Conservation (phyloP, 495 filamentous ascomycete genomes). For the Hypomontagnella submonticulosa region DNA sequence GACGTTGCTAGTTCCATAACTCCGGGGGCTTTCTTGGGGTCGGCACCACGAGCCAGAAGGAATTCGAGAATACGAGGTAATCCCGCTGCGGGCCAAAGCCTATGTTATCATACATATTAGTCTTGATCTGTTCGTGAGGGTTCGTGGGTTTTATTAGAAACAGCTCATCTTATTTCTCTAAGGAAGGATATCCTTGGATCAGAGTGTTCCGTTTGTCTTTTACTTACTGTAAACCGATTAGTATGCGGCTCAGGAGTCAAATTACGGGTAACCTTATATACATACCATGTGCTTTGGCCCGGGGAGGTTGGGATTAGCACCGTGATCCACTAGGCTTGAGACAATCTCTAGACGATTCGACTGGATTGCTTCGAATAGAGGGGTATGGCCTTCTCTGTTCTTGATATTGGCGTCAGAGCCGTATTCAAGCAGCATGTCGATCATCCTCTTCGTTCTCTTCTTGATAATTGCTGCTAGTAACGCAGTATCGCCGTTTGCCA, state of each 20-base stretch:
- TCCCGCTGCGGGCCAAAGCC: slow-evolving; percentile 58
- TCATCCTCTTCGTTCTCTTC: slow-evolving; percentile 52
- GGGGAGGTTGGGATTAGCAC: slow-evolving; percentile 62
- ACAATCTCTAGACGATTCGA: slow-evolving; percentile 56
- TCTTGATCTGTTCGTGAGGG: background rate
- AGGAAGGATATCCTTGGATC: no score
- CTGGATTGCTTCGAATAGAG: slow-evolving; percentile 59
- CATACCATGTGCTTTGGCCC: slow-evolving; percentile 60
- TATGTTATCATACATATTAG: slow-evolving; percentile 15
- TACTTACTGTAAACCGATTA: slow-evolving; percentile 18
- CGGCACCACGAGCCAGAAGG: slow-evolving; percentile 57
- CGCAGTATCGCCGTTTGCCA: slow-evolving; percentile 57
- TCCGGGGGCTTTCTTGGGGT: slow-evolving; percentile 56
- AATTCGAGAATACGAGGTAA: slow-evolving; percentile 54
- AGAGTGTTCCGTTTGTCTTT: background rate
- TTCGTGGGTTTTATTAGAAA: no score
- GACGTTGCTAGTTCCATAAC: slow-evolving; percentile 61
- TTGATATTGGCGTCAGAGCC: slow-evolving; percentile 64
- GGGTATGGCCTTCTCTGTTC: slow-evolving; percentile 60
- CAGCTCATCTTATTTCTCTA: no score
- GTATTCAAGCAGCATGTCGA: slow-evolving; percentile 60
- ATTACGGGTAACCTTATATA: background rate
- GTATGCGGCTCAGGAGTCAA: background rate
- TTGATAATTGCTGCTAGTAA: slow-evolving; percentile 61
- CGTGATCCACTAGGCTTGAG: slow-evolving; percentile 58